These are phyloP conservation scores for Podaxis pistillaris DNA, from an alignment of 768 basidiomycete genomes.

Conservation along the genomic window DNA sequence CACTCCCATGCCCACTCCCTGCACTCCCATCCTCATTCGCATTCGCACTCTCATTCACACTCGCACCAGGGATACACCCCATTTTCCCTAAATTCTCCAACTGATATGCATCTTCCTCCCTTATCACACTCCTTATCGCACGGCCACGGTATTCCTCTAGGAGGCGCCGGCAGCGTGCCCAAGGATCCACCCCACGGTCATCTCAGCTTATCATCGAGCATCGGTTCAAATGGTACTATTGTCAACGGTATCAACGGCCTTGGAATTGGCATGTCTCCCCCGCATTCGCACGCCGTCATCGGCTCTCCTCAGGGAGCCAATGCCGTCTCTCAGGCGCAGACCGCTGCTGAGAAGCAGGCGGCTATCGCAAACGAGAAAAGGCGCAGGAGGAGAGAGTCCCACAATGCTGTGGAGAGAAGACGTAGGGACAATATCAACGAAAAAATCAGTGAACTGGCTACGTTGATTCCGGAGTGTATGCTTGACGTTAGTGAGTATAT, in stretches of 20 bases:
- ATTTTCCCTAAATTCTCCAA: conserved; percentile 28
- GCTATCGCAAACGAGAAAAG: conserved; percentile 79
- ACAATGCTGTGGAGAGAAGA: conserved; percentile 90
- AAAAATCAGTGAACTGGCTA: conserved; percentile 87
- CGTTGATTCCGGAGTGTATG: conserved; percentile 84
- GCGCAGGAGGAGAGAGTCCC: conserved; percentile 75
- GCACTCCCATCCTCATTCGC: conserved; percentile 18
- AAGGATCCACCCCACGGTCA: conserved; percentile 10
- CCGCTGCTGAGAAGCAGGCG: conserved; percentile 45
- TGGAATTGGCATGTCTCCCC: conserved; percentile 4
- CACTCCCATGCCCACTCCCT: conserved; percentile 29
- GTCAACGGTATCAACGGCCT: conserved; percentile 17
- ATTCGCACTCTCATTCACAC: conserved; percentile 29
- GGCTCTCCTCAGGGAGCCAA: neutral
- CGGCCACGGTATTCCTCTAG: conserved; percentile 1
- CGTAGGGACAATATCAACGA: conserved; percentile 94
- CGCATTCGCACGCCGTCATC: conserved; percentile 6
- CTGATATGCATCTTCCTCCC: conserved; percentile 15
- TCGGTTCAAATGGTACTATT: conserved; percentile 16
- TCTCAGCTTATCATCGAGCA: conserved; percentile 12
- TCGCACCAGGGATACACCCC: conserved; percentile 26
- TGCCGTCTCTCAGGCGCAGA: conserved; percentile 4
- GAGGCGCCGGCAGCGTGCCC: conserved; percentile 5
- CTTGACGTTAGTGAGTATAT: conserved; percentile 44
- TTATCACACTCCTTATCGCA: conserved; percentile 11